Percentiles rank a stretch among this genome's conserved stretches.
phyloP scores from a whole-genome alignment of 768 basidiomycete genomes.

The Leccinum aurantiacum region DNA sequence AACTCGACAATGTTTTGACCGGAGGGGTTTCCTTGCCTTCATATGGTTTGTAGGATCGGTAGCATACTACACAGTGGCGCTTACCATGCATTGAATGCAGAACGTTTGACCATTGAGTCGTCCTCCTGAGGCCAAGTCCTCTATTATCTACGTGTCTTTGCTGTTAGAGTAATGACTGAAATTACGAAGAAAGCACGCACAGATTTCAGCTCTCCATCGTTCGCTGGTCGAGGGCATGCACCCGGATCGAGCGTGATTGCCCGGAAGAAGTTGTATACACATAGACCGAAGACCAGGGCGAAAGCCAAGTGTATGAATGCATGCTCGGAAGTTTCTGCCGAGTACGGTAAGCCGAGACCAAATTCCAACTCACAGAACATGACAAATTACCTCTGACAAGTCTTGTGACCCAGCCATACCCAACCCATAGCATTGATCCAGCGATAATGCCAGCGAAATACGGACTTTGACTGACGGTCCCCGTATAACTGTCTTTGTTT shows the following conservation, averaged over 20 bases:
- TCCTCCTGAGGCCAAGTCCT: slow-evolving; percentile 85
- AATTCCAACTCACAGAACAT: neutral
- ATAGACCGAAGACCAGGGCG: slow-evolving; percentile 65
- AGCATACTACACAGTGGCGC: slow-evolving; percentile 17
- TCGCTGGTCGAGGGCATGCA: slow-evolving; percentile 74
- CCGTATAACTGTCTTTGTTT: slow-evolving; percentile 78
- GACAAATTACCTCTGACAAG: slow-evolving; percentile 62
- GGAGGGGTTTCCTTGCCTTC: slow-evolving; percentile 82
- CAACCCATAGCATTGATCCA: slow-evolving; percentile 84
- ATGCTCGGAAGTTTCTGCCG: slow-evolving; percentile 72
- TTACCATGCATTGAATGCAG: slow-evolving; percentile 92
- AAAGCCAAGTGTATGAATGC: slow-evolving; percentile 77
- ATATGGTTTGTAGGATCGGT: neutral
- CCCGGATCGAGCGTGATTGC: slow-evolving; percentile 89
- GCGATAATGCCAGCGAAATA: slow-evolving; percentile 93
- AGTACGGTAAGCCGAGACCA: neutral
- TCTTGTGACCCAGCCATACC: slow-evolving; percentile 76
- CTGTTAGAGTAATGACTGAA: neutral
- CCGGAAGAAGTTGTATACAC: slow-evolving; percentile 89
- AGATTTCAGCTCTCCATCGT: slow-evolving; percentile 84
- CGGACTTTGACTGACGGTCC: slow-evolving; percentile 81
- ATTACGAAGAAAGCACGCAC: slow-evolving; percentile 43
- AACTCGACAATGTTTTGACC: slow-evolving; percentile 93
- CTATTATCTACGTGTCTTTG: slow-evolving; percentile 63
- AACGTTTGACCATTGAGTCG: slow-evolving; percentile 94